Conservation (phyloP, 2,329 filamentous ascomycete genomes). For the Colletotrichum chrysophilum region DNA sequence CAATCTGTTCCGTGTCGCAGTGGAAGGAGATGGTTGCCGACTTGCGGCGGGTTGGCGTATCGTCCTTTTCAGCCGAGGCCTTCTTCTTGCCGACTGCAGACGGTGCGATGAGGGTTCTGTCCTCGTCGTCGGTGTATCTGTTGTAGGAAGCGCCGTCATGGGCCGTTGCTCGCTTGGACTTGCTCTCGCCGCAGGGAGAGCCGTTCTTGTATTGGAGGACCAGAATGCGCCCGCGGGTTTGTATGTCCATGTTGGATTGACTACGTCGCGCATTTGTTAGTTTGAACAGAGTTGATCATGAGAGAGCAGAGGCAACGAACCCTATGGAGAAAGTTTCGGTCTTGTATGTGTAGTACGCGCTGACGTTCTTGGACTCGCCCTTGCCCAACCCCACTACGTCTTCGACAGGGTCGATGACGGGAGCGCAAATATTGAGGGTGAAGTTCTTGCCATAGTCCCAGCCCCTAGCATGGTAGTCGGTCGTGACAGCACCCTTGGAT, state of each 20-base stretch:
- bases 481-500: constrained; percentile 44
- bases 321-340: constrained; percentile 77
- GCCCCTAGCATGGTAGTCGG: constrained; percentile 69
- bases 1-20: constrained; percentile 82
- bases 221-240: constrained; percentile 73
- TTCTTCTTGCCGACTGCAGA: constrained; percentile 27
- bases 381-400: constrained; percentile 70
- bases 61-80: constrained; percentile 37
- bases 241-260: constrained; percentile 57
- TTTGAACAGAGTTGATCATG: background rate
- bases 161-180: constrained; percentile 37
- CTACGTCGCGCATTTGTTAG: constrained; percentile 36
- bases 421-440: constrained; percentile 80
- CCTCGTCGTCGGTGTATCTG: constrained; percentile 34
- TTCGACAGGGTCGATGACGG: constrained; percentile 71
- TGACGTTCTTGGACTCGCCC: constrained; percentile 72
- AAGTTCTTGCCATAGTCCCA: constrained; percentile 84
- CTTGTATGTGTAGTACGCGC: constrained; percentile 74
- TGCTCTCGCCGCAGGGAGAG: constrained; percentile 69
- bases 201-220: constrained; percentile 79
- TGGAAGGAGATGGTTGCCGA: constrained; percentile 91
- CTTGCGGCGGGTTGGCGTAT: constrained; percentile 58
- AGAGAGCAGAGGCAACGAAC: constrained; percentile 48
- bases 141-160: constrained; percentile 29
- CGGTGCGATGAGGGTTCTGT: constrained; percentile 33